Base-by-base conservation (phyloP, 345 rosid genomes). In the Erodium maritimum region DNA sequence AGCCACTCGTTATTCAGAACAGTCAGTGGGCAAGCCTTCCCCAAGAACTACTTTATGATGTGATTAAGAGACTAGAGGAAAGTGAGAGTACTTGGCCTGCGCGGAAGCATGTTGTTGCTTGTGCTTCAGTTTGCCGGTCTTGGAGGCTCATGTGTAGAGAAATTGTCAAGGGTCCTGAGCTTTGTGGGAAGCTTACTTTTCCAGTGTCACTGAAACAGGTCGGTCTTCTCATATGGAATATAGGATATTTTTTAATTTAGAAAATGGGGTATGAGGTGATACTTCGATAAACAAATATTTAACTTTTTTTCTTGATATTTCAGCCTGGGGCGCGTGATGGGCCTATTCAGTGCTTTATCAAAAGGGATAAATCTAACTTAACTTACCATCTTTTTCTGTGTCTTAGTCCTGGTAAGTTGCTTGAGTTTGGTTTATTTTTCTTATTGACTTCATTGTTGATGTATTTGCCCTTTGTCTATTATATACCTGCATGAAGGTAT, bases 111-210 rank as follows among this genome's bases (percentile, higher is more conserved):
- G 98, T 91, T 37, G 94, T 91, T 67, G 91, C 96, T 20, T 91
- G 98, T 74, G 98, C 98, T 71, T 87, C 93, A 0, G 98, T 91
- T 6, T 91, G 98, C 71, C 79, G 86, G 59, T 79, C 96, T 9
- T 91, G 98, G 98, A 84, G 95, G 69, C 90, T 86, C 52, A 91
- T 91, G 91, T 91, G 98, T 63, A 83, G 78, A 79, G 99, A 93
- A 71, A 84, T 93, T 60, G 99, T 93, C 20, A 75, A 66, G 62
- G 83, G 73, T 61, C 96, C 95, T 0, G 96, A 91, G 69, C 72
- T 86, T 57, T 82, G 80, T 1, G 98, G 96, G 60, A 88, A 86
- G 77, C 88, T 91, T 50, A 91, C 98, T 20, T 91, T 91, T 52
- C 96, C 98, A 0, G 95, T 88, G 74, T 88, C 98, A 4, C 72